Evolutionary conservation across 2,329 filamentous ascomycete species (phyloP).

Genomic region (Penicillium palitans): DNA sequence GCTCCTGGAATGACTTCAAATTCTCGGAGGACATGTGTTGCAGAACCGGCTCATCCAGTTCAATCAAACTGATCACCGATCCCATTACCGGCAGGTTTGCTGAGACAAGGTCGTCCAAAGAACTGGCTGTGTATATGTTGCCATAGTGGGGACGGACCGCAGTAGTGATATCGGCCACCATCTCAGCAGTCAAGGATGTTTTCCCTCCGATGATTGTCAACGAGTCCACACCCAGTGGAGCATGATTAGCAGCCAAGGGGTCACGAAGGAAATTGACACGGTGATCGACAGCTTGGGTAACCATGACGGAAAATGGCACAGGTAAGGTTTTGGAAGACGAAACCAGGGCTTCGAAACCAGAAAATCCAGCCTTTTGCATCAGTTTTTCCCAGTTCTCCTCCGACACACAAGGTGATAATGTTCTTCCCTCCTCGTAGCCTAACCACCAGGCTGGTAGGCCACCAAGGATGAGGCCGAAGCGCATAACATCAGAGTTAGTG

Average conservation of each 20-base stretch:
- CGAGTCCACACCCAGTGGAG: constrained; percentile 7
- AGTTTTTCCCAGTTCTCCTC: constrained; percentile 34
- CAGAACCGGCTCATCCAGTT: constrained; percentile 32
- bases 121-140: constrained; percentile 5
- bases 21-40: constrained; percentile 21
- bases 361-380: constrained; percentile 36
- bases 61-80: constrained; percentile 22
- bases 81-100: constrained; percentile 21
- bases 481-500: constrained; percentile 25
- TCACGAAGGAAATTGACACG: constrained; percentile 27
- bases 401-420: constrained; percentile 28
- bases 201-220: constrained; percentile 23
- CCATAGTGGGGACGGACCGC: constrained; percentile 13
- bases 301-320: constrained; percentile 28
- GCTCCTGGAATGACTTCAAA: constrained; percentile 26
- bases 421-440: constrained; percentile 28
- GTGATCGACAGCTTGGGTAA: constrained; percentile 38
- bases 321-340: neutral
- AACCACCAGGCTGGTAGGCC: constrained; percentile 41
- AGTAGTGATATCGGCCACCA: constrained; percentile 11
- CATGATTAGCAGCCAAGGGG: constrained; percentile 22
- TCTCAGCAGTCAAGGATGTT: constrained; percentile 3
- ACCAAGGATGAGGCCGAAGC: constrained; percentile 32
- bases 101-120: constrained; percentile 12
- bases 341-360: constrained; percentile 27